Evolutionary conservation across 768 basidiomycete species (phyloP), one percentile per base, ranked within the genome.

Genomic region (Gloeophyllum trabeum): DNA sequence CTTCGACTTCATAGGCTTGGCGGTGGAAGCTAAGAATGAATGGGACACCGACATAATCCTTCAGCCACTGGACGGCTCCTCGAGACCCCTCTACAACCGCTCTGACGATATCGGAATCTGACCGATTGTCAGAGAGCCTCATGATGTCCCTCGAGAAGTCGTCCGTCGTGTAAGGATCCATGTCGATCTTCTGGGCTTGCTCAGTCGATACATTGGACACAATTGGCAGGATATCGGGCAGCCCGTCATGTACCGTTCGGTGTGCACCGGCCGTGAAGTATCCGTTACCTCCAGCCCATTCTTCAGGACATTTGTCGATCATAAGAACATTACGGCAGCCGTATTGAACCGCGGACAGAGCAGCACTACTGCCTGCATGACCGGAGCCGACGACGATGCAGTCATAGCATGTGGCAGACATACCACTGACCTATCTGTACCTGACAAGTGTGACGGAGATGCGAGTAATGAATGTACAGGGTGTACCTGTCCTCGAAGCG

Each of bases 211-310:
- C 70, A 46, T 72, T 73, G 39, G 52, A 57, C 18, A 81, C 69
- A 45, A 81, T 56, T 3, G 71, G 60, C 19, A 80, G 64, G 25
- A 82, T 65, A 55, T 81, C 79, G 3, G 58, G 48, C n/a, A 82
- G 62, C 1, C 80, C 81, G 13, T 46, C 60, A 49, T 83, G 81
- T 3, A 71, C 74, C 7, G 75, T 80, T 41, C 81, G 75, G 51
- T 75, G 67, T 5, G 79, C 77, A 18, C 80, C 80, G 6, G 79
- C 79, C 23, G 80, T 81, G 60, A 82, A 83, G 58, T 74, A 80
- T 14, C 79, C 76, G 50, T 85, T 83, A 14, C 80, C 81, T 3
- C 81, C 81, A 3, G 57, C 69, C 80, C 80, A 82, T 43, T 70
- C 68, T 30, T 59, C 50, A 1, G 79, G 76, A 30, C 76, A 76